Conservation (phyloP, 2,329 filamentous ascomycete genomes). For the Talaromyces sp. region DNA sequence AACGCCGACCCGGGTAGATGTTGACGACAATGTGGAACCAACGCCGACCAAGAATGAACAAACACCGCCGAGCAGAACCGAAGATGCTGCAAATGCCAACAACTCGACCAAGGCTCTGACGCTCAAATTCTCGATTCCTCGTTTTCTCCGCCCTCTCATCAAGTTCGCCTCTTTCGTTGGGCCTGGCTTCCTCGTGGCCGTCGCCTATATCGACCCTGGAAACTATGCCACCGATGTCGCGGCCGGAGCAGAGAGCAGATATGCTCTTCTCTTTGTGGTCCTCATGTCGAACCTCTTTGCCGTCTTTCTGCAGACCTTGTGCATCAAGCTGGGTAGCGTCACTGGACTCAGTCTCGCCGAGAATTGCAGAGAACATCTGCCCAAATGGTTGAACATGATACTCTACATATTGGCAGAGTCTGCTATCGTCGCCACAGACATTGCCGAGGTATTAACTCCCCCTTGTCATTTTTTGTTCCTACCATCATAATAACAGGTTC, state of each 20-base stretch:
- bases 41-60: constrained; percentile 8
- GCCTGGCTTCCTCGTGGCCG: constrained; percentile 43
- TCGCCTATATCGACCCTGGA: constrained; percentile 46
- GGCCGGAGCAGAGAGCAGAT: constrained; percentile 41
- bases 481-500: background rate
- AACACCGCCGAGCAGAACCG: constrained; percentile 9
- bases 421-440: constrained; percentile 66
- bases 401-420: constrained; percentile 60
- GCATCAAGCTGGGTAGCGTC: constrained; percentile 61
- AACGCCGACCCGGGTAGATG: background rate
- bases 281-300: constrained; percentile 44
- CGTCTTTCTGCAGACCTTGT: constrained; percentile 43
- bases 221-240: constrained; percentile 46
- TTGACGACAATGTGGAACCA: background rate
- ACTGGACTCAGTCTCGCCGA: constrained; percentile 62
- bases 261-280: constrained; percentile 42
- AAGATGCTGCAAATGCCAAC: constrained; percentile 23
- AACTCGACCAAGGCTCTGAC: constrained; percentile 26
- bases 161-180: constrained; percentile 42
- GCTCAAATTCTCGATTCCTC: constrained; percentile 17
- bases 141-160: constrained; percentile 23
- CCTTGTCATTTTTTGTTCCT: background rate
- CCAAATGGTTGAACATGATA: constrained; percentile 57
- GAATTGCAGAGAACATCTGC: constrained; percentile 60
- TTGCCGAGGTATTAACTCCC: constrained; percentile 52